phyloP scores from a whole-genome alignment of 2,329 filamentous ascomycete genomes.

The Teratosphaeria gauchensis region DNA sequence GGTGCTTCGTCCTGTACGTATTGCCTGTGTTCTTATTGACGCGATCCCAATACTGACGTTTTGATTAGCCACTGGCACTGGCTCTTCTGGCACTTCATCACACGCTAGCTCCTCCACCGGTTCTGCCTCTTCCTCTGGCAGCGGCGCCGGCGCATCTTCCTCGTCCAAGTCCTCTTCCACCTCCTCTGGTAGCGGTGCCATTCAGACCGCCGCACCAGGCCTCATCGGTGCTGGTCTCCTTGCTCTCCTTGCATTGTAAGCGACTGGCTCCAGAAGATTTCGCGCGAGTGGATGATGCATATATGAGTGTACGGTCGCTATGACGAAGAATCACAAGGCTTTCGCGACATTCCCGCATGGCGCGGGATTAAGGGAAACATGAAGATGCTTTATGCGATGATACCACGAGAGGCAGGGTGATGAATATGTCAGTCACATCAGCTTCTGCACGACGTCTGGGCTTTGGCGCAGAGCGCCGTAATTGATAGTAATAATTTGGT shows the following conservation, averaged over 20 bases:
- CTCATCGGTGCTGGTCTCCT: constrained; percentile 26
- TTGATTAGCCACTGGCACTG: neutral
- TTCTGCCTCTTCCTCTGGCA: neutral
- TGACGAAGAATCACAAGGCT: neutral
- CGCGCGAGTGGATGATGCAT: neutral
- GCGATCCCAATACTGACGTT: neutral
- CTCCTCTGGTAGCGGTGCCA: constrained; percentile 14
- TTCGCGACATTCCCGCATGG: neutral
- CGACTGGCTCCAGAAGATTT: neutral
- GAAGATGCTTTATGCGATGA: constrained; percentile 1
- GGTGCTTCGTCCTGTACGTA: constrained; percentile 3
- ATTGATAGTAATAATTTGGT: neutral
- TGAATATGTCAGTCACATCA: neutral
- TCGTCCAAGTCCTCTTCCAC: constrained; percentile 6
- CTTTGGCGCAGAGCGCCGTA: neutral
- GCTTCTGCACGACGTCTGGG: neutral
- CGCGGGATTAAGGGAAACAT: neutral
- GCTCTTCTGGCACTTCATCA: neutral
- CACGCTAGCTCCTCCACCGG: neutral
- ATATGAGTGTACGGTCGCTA: neutral
- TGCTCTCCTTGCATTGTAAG: constrained; percentile 35
- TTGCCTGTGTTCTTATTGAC: neutral
- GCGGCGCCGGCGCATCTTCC: neutral
- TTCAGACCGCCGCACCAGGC: constrained; percentile 24
- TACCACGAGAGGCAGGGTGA: neutral